Conservation (phyloP, 1,139 yeast species). For the Yamadazyma diddensiae region DNA sequence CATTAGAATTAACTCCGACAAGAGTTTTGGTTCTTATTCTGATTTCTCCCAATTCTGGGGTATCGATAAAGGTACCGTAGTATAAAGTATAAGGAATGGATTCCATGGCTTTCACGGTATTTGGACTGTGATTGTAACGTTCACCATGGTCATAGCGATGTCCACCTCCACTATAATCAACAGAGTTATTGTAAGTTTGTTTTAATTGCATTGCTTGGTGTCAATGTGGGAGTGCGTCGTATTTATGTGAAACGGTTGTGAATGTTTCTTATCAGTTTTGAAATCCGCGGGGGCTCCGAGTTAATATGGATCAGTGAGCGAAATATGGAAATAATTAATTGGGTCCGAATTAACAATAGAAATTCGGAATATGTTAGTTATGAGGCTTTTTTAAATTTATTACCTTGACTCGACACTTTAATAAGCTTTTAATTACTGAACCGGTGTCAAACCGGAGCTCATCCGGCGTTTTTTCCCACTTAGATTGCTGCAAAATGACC, state of each 20-base stretch:
- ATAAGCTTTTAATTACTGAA: too few species aligned
- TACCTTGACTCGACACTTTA: too few species aligned
- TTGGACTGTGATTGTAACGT: not conserved
- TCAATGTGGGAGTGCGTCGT: not conserved
- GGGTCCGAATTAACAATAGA: too few species aligned
- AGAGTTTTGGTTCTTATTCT: slow-evolving; percentile 28
- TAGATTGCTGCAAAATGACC: too few species aligned
- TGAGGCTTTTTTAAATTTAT: too few species aligned
- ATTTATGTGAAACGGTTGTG: not conserved
- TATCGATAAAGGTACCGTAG: slow-evolving; percentile 38
- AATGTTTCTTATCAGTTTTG: slow-evolving; percentile 4
- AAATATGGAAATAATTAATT: too few species aligned
- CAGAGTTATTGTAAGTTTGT: not conserved
- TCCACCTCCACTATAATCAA: not conserved
- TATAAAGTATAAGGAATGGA: slow-evolving; percentile 26
- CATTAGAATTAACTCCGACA: slow-evolving; percentile 31
- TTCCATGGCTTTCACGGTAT: slow-evolving; percentile 8
- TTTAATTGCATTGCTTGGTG: slow-evolving; percentile 1
- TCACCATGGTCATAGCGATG: not conserved
- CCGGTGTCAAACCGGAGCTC: too few species aligned
- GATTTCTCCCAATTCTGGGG: slow-evolving; percentile 28
- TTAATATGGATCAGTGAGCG: too few species aligned
- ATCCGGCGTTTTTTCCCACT: too few species aligned
- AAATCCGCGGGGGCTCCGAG: slow-evolving; percentile 5
- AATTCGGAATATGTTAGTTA: too few species aligned